A percentile compares a stretch with the other conserved stretches of the same genome.
phyloP scores from a whole-genome alignment of 495 filamentous ascomycete genomes.

The Aspergillus sclerotioniger region DNA sequence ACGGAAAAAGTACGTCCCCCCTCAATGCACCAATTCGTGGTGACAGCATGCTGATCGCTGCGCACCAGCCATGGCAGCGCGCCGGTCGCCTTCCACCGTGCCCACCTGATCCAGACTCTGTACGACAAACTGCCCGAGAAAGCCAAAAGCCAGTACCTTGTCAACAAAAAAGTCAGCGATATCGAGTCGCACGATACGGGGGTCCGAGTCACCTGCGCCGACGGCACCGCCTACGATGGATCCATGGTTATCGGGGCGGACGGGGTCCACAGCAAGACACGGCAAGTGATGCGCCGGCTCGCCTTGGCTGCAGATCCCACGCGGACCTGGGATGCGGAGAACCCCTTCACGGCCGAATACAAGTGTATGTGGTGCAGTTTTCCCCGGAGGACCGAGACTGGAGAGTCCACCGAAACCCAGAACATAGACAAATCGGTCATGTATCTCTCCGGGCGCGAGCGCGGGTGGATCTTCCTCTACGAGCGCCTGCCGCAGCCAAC shows the following conservation, averaged over 20 bases:
- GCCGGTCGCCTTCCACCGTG: constrained; percentile 23
- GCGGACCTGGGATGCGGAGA: constrained; percentile 20
- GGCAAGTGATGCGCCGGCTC: constrained; percentile 38
- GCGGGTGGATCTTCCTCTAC: constrained; percentile 36
- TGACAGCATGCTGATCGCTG: too few relatives aligned
- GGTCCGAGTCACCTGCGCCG: constrained; percentile 30
- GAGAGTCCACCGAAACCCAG: constrained; percentile 20
- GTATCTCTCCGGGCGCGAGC: constrained; percentile 24
- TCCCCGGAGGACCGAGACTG: constrained; percentile 21
- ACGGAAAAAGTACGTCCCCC: not conserved
- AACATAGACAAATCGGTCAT: constrained; percentile 15
- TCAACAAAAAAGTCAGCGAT: constrained; percentile 29
- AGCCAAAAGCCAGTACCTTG: not conserved
- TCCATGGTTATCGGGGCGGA: constrained; percentile 50
- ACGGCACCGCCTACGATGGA: constrained; percentile 39
- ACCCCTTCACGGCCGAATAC: constrained; percentile 24
- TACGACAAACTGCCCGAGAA: constrained; percentile 20
- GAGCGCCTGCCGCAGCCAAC: constrained; percentile 28
- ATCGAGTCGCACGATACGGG: constrained; percentile 25
- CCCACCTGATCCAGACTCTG: constrained; percentile 28
- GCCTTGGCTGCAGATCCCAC: constrained; percentile 17
- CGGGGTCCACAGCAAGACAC: constrained; percentile 46
- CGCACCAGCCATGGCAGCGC: not conserved
- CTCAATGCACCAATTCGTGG: too few relatives aligned
- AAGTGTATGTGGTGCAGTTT: constrained; percentile 24